Evolutionary conservation across 2,329 filamentous ascomycete genomes (phyloP), one percentile per base, ranked within the genome.

Genomic region (Chrysosporium keratinophilum): DNA sequence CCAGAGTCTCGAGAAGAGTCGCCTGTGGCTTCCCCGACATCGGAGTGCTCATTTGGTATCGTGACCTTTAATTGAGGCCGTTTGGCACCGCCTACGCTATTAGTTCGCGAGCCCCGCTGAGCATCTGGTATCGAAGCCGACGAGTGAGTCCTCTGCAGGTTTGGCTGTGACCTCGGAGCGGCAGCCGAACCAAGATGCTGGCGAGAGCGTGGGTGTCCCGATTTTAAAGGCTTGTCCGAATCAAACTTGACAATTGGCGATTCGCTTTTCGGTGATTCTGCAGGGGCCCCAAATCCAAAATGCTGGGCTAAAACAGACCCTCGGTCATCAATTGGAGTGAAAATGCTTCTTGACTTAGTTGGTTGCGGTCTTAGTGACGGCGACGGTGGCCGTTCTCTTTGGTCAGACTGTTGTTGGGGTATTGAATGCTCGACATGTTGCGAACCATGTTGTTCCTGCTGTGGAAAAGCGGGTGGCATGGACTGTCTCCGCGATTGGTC

Each of bases 251-350:
- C 5, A 17, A 58, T 37, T 7, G 65, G 51, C n/a, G 67, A 63
- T 43, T 79, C 75, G 44, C 64, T 67, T 55, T 71, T 72, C 19
- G 70, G 67, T 19, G 70, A 65, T 47, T 77, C 70, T 59, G 74
- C 74, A 46, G 82, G 81, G 2, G 79, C 76, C 9, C 81, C 77
- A 60, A 86, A 80, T 14, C 81, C 83, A 58, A 87, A 83, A 67
- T 95, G 89, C 59, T 91, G 87, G 11, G 88, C 88, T 42, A 96
- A 72, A 55, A 96, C 84, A 1, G 90, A 96, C 47, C 87, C 81
- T 62, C 86, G 89, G 66, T 95, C 90, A 63, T 97, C 93, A 58
- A 98, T 95, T 0, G 93, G 93, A 0, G 93, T 98, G 66, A 97
- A 97, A 56, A 98, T 97, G 68, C 90, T 96, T 66, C 90, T 85